phyloP scores from a whole-genome alignment of 1,284 basidiomycete genomes.

The Inonotus obliquus region DNA sequence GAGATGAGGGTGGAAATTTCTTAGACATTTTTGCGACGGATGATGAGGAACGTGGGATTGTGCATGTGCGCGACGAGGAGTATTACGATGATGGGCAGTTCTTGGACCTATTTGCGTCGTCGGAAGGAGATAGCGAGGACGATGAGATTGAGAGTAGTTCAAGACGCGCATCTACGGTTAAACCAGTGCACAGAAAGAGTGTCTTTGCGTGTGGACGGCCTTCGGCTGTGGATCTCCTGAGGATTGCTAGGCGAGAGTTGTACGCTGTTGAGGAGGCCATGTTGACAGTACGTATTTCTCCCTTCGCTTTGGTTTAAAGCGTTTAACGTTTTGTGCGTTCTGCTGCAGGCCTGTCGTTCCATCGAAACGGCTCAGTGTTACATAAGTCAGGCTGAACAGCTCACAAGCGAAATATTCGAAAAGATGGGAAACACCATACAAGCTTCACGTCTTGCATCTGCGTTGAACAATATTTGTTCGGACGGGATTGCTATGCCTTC shows the following conservation, averaged over 20 bases:
- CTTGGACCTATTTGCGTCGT: conserved; percentile 2
- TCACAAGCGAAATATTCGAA: conserved; percentile 12
- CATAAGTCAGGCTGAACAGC: conserved; percentile 7
- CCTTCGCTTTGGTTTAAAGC: not conserved
- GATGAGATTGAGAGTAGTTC: not conserved
- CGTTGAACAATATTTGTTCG: not conserved
- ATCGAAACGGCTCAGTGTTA: conserved; percentile 11
- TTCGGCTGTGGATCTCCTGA: not conserved
- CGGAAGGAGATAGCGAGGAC: not conserved
- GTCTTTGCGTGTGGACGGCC: not conserved
- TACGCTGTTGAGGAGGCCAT: conserved; percentile 4
- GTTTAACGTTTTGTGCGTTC: not conserved
- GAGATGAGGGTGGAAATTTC: not conserved
- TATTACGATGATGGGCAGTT: not conserved
- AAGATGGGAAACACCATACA: conserved; percentile 8
- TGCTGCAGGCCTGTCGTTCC: conserved; percentile 1
- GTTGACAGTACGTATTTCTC: not conserved
- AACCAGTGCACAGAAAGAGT: not conserved
- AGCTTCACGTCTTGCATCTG: conserved; percentile 7
- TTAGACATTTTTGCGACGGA: not conserved
- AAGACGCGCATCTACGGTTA: not conserved
- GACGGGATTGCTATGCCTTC: not conserved
- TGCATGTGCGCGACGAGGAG: not conserved
- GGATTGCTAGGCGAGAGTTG: conserved; percentile 3
- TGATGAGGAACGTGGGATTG: not conserved